Evolutionary conservation across 495 filamentous ascomycete genomes (phyloP).

Genomic region (Xylaria flabelliformis): DNA sequence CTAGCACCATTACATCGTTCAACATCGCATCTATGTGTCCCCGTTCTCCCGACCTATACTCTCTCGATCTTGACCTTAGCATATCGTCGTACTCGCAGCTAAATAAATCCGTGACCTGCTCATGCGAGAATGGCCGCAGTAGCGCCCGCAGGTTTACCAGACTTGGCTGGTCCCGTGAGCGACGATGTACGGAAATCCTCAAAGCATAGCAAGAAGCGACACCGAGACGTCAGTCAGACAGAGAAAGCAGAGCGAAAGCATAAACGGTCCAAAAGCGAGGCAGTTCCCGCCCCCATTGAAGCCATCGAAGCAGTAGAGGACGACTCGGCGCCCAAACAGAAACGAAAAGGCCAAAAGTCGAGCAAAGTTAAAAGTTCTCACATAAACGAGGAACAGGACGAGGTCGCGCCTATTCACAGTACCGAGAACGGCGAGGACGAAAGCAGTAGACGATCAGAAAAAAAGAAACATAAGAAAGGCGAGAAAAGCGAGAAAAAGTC

Average conservation of each 20-base stretch:
- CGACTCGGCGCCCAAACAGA: slow-evolving; percentile 20
- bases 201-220: slow-evolving; percentile 48
- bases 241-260: slow-evolving; percentile 47
- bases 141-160: not conserved
- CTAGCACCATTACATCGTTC: not conserved
- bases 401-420: not conserved
- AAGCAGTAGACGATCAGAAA: slow-evolving; percentile 19
- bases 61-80: not conserved
- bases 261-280: slow-evolving; percentile 49
- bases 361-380: slow-evolving; percentile 18
- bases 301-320: slow-evolving; percentile 2
- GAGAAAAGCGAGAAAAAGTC: slow-evolving; percentile 24
- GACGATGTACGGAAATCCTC: slow-evolving; percentile 40
- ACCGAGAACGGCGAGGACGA: slow-evolving; percentile 6
- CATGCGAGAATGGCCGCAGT: slow-evolving; percentile 2
- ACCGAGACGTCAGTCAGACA: slow-evolving; percentile 43
- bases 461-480: slow-evolving; percentile 29
- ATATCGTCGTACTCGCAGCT: no score
- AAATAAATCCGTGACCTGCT: no score
- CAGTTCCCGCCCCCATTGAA: not conserved
- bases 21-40: not conserved
- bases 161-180: not conserved
- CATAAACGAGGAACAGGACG: not conserved
- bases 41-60: no score
- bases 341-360: slow-evolving; percentile 25